Evolutionary conservation across 2,329 filamentous ascomycete species (phyloP).

Genomic region (Nigrospora oryzae): DNA sequence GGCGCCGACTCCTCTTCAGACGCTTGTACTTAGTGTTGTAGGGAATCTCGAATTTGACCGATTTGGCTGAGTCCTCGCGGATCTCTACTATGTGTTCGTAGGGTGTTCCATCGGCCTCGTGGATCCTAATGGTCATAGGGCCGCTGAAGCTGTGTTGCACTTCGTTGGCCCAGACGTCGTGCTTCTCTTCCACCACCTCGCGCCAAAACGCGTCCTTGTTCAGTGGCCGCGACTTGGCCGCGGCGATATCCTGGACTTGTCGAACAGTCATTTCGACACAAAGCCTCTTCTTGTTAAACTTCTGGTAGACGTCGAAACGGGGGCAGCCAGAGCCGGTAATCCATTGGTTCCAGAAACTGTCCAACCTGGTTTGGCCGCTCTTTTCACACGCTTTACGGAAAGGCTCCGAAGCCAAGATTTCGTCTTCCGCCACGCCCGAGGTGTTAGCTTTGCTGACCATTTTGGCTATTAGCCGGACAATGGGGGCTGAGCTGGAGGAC

Average conservation of each 20-base stretch:
- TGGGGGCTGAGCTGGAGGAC: conserved; percentile 72
- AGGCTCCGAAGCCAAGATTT: conserved; percentile 63
- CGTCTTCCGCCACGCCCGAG: conserved; percentile 50
- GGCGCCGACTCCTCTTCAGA: conserved; percentile 69
- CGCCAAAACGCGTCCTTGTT: conserved; percentile 72
- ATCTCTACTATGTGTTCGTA: conserved; percentile 98
- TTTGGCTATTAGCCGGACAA: conserved; percentile 77
- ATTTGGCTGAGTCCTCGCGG: conserved; percentile 70
- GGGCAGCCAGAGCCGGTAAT: conserved; percentile 83
- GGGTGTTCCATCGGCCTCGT: conserved; percentile 94
- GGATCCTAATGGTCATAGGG: conserved; percentile 94
- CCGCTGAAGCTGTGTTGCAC: conserved; percentile 81
- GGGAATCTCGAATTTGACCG: conserved; percentile 79
- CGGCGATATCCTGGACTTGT: conserved; percentile 55
- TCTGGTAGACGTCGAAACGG: conserved; percentile 74
- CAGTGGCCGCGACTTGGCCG: conserved; percentile 41
- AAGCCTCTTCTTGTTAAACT: conserved; percentile 96
- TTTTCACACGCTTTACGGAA: conserved; percentile 85
- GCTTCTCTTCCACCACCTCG: conserved; percentile 71
- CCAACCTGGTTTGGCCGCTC: conserved; percentile 75
- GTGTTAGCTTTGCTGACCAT: conserved; percentile 80
- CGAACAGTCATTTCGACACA: conserved; percentile 86
- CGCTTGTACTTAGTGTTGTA: conserved; percentile 99
- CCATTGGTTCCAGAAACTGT: conserved; percentile 92
- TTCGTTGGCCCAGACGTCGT: conserved; percentile 59